Conservation (phyloP, 768 basidiomycete species). For the Pleurotus ostreatus region DNA sequence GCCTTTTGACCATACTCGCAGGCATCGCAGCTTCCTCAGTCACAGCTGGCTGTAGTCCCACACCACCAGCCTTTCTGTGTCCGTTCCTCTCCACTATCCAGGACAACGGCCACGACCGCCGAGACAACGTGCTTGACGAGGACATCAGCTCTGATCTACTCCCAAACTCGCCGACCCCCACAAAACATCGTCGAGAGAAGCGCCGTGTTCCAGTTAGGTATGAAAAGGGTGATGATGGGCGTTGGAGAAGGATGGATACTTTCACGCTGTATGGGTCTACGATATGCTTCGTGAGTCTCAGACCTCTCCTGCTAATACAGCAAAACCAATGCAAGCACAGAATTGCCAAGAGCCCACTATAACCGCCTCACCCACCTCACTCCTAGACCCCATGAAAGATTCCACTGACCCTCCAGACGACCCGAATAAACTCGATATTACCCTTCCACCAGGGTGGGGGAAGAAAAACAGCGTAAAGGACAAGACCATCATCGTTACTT, state of each 20-base stretch:
- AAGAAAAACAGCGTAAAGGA: constrained; percentile 13
- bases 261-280: constrained; percentile 75
- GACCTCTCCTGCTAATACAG: not conserved
- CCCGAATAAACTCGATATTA: constrained; percentile 19
- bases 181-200: constrained; percentile 9
- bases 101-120: constrained; percentile 10
- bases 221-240: constrained; percentile 44
- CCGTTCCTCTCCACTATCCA: constrained; percentile 34
- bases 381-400: constrained; percentile 15
- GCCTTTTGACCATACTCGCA: constrained; percentile 53
- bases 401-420: constrained; percentile 19
- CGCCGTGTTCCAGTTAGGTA: constrained; percentile 51
- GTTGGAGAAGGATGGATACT: constrained; percentile 49
- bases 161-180: constrained; percentile 13
- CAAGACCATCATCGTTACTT: constrained; percentile 42
- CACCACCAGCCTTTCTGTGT: constrained; percentile 60
- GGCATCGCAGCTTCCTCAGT: constrained; percentile 47
- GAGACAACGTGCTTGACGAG: constrained; percentile 1
- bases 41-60: constrained; percentile 43
- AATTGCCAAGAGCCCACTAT: constrained; percentile 24
- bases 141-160: constrained; percentile 7
- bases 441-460: constrained; percentile 57
- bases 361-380: constrained; percentile 21
- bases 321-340: not conserved
- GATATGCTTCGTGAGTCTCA: constrained; percentile 46